Conservation (phyloP, 495 filamentous ascomycete genomes). For the Podospora pseudopauciseta region DNA sequence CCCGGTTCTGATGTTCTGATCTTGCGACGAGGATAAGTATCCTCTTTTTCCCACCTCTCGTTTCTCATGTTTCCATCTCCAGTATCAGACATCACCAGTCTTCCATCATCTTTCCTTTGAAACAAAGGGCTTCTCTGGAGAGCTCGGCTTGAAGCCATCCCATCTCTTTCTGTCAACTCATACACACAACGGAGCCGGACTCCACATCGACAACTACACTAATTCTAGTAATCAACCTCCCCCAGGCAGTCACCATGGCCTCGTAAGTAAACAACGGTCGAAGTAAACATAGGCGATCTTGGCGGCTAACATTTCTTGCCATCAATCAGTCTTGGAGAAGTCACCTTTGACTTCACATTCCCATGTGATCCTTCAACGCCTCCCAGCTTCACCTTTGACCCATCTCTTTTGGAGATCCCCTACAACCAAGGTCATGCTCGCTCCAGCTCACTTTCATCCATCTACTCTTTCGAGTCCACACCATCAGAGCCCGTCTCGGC, state of each 20-base stretch:
- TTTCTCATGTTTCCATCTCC: constrained; percentile 29
- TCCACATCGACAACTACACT: constrained; percentile 29
- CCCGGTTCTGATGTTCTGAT: constrained; percentile 11
- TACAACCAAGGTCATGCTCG: constrained; percentile 47
- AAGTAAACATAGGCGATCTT: neutral
- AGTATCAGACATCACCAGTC: constrained; percentile 24
- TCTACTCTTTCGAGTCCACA: constrained; percentile 64
- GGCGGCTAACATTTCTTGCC: constrained; percentile 26
- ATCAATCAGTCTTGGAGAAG: constrained; percentile 44
- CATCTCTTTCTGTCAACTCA: constrained; percentile 23
- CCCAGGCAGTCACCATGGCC: constrained; percentile 45
- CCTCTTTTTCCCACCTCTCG: constrained; percentile 34
- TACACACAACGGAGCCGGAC: constrained; percentile 40
- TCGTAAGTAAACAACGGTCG: constrained; percentile 36
- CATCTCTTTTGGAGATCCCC: constrained; percentile 48
- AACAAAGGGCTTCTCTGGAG: constrained; percentile 27
- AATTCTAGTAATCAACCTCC: constrained; percentile 1
- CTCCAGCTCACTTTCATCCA: constrained; percentile 53
- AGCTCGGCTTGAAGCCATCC: constrained; percentile 23
- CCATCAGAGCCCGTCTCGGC: constrained; percentile 60
- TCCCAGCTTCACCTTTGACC: constrained; percentile 53
- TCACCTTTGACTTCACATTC: constrained; percentile 53
- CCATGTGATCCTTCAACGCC: constrained; percentile 47
- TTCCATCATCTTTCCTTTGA: constrained; percentile 17
- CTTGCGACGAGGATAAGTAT: constrained; percentile 36